phyloP scores from a whole-genome alignment of 345 rosid species.

The Lepidium africanum region DNA sequence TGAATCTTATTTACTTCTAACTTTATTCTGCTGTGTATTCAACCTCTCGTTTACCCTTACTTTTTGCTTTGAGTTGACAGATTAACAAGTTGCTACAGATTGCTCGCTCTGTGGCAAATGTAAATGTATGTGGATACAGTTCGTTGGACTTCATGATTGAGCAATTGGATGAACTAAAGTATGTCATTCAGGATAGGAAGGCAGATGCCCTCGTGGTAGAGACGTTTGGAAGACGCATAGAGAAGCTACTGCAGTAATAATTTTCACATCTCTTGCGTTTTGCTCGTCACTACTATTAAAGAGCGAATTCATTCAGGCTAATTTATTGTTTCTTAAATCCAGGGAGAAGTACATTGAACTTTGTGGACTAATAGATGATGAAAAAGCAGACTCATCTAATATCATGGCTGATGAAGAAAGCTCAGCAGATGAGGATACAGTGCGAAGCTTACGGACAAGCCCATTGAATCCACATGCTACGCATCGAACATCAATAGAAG shows the following conservation, averaged over 20 bases:
- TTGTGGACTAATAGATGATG: constrained; percentile 80
- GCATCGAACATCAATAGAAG: constrained; percentile 95
- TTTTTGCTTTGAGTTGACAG: constrained; percentile 38
- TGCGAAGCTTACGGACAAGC: constrained; percentile 76
- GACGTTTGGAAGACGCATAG: constrained; percentile 94
- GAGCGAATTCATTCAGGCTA: background rate
- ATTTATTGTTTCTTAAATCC: constrained; percentile 14
- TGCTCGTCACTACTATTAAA: background rate
- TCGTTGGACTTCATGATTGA: constrained; percentile 72
- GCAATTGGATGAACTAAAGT: constrained; percentile 73
- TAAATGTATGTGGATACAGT: constrained; percentile 55
- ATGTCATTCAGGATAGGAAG: constrained; percentile 86
- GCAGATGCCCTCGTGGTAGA: constrained; percentile 94
- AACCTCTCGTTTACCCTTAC: background rate
- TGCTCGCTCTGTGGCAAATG: constrained; percentile 70
- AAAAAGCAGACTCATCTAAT: constrained; percentile 53
- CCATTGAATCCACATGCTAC: constrained; percentile 71
- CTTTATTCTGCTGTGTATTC: background rate
- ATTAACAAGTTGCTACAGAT: constrained; percentile 65
- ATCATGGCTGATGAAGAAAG: constrained; percentile 71
- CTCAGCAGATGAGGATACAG: constrained; percentile 68
- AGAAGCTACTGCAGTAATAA: constrained; percentile 85
- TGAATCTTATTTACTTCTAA: background rate
- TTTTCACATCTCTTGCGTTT: background rate
- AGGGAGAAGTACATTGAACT: constrained; percentile 88